Conservation (phyloP, 805 yeast species). For the Nakazawaea laoshanensis region DNA sequence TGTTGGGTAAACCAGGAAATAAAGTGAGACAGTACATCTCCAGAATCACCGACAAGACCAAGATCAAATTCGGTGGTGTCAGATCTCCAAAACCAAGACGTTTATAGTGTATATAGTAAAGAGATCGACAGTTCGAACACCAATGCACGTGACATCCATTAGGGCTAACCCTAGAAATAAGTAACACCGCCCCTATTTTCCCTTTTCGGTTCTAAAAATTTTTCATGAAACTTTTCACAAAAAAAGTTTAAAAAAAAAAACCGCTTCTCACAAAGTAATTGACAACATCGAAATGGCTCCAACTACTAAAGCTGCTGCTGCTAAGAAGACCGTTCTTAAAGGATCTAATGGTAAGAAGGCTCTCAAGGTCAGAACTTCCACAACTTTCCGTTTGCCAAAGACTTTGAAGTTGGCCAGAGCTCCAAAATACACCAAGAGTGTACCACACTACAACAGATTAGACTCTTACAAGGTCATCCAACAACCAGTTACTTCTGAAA, state of each 20-base stretch:
- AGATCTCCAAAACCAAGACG: slow-evolving; percentile 79
- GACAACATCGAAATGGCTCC: slow-evolving; percentile 12
- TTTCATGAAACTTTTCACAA: no score
- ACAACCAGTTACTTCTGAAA: slow-evolving; percentile 94
- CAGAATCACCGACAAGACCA: slow-evolving; percentile 71
- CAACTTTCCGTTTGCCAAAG: slow-evolving; percentile 97
- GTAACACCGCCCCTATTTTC: neutral
- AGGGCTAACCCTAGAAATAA: neutral
- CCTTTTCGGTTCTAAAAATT: no score
- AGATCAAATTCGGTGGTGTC: slow-evolving; percentile 87
- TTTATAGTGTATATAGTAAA: slow-evolving; percentile 26
- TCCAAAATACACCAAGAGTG: slow-evolving; percentile 95
- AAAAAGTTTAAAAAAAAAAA: no score
- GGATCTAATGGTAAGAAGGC: slow-evolving; percentile 91
- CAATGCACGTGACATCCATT: neutral
- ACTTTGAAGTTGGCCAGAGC: slow-evolving; percentile 88
- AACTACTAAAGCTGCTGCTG: slow-evolving; percentile 83
- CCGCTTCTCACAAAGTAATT: no score
- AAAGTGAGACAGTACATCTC: slow-evolving; percentile 56
- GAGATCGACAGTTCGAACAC: neutral
- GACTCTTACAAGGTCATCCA: slow-evolving; percentile 93
- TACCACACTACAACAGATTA: slow-evolving; percentile 95
- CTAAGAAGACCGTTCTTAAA: slow-evolving; percentile 98
- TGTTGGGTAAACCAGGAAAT: slow-evolving; percentile 84
- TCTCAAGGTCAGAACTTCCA: slow-evolving; percentile 86